Base-by-base conservation (phyloP, 768 basidiomycete species). In the Dacryopinax spathularia region DNA sequence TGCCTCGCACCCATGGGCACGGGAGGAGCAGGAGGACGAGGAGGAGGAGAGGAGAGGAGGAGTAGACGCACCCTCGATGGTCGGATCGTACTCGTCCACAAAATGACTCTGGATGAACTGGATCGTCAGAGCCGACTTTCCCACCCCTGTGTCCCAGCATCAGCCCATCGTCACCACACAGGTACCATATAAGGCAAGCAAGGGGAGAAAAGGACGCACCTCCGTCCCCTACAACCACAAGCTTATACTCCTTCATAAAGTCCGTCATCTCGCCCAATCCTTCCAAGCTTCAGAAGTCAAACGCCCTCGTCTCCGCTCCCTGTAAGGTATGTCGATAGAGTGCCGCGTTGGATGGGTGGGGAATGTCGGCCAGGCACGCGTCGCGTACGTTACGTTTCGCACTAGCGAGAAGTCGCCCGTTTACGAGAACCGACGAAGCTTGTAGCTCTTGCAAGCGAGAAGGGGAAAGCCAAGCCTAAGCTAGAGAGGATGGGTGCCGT, bases 141-240 rank as follows among this genome's bases (percentile, higher is more conserved):
- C 74, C 12, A 74, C 75, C 31, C 71, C 73, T 73, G 60, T 16
- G 41, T 15, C 22, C 33, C 44, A 33, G 27, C 13, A 31, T 33
- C 25, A 31, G 62, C 33, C 20, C 4, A 61, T 63, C 70, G 69
- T 31, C 70, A n/a, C n/a, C n/a, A 20, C 43, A 37, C 36, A 37
- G 36, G 36, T 37, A 37, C 71, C 33, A 69, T n/a, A 31, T 10
- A 33, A 31, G n/a, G 39, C 6, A 43, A 4, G 41, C 6, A 9
- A 22, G 20, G 20, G 10, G 33, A 25, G 10, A 22, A 37, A 34
- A n/a, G 13, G 35, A 61, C 60, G 60, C 69, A 70, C 75, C 77
- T 68, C 76, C 77, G 31, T 75, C 75, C 18, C 77, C 77, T 18
- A 78, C 75, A 16, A 78, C 76, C 61, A 78, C 76, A 43, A 78